Percentiles rank a stretch among this genome's conserved stretches.
Conservation (phyloP, 2,329 filamentous ascomycete species). For the Colletotrichum sublineola region DNA sequence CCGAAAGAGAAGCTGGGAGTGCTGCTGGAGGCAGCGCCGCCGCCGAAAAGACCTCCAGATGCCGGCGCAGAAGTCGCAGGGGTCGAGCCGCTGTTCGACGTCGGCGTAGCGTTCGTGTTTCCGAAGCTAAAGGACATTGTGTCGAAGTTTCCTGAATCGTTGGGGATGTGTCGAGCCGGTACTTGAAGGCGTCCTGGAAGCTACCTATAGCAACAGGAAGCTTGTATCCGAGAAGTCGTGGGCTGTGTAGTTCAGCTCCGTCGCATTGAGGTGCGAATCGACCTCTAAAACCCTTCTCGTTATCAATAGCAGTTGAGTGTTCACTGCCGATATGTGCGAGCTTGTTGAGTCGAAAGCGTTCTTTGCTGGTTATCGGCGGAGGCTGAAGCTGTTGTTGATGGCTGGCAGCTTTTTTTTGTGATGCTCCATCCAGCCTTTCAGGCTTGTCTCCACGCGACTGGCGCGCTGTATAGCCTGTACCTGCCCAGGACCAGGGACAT, state of each 20-base stretch:
- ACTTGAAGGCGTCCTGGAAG: slow-evolving; percentile 17
- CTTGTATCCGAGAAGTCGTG: slow-evolving; percentile 1
- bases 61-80: slow-evolving; percentile 55
- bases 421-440: slow-evolving; percentile 42
- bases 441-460: slow-evolving; percentile 40
- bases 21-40: slow-evolving; percentile 46
- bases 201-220: slow-evolving; percentile 18
- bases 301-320: slow-evolving; percentile 1
- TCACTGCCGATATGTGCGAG: slow-evolving; percentile 7
- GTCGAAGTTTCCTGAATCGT: slow-evolving; percentile 8
- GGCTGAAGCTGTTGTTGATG: slow-evolving; percentile 31
- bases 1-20: slow-evolving; percentile 60
- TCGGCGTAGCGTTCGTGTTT: slow-evolving; percentile 48
- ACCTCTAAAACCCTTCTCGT: neutral
- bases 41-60: slow-evolving; percentile 57
- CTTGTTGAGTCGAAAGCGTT: slow-evolving; percentile 5
- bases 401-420: slow-evolving; percentile 36
- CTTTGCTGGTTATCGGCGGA: slow-evolving; percentile 9
- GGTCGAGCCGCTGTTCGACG: slow-evolving; percentile 42
- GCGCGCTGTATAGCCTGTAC: slow-evolving; percentile 26
- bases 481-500: slow-evolving; percentile 27
- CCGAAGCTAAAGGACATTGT: slow-evolving; percentile 59
- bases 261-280: slow-evolving; percentile 38
- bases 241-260: slow-evolving; percentile 15
- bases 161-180: slow-evolving; percentile 25